Conservation (phyloP, 441 rosid genomes). For the Populus hybrid region DNA sequence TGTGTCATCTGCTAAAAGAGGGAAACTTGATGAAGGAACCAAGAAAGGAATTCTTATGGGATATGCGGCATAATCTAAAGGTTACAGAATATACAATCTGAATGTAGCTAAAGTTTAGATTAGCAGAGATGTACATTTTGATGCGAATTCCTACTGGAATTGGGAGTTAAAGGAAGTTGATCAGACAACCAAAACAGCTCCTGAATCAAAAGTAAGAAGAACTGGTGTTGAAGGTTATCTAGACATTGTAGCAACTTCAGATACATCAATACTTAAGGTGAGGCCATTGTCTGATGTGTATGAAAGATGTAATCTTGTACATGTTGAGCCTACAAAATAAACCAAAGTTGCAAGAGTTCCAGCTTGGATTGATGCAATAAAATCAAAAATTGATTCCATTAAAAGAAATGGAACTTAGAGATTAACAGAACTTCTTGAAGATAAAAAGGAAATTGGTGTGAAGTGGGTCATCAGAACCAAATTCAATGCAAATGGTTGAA, state of each 20-base stretch:
- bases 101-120: background rate
- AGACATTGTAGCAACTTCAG: background rate
- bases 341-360: background rate
- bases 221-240: background rate
- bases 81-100: background rate
- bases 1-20: background rate
- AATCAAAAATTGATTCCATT: background rate
- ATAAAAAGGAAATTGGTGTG: background rate
- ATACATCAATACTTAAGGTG: too few species aligned
- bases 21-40: background rate
- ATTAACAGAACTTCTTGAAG: background rate
- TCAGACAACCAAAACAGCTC: rapidly evolving
- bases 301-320: background rate
- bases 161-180: background rate
- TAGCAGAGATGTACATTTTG: background rate
- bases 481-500: background rate
- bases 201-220: background rate
- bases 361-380: background rate
- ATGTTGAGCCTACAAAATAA: background rate
- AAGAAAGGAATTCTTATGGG: background rate
- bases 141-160: background rate
- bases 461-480: background rate
- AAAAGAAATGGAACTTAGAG: background rate
- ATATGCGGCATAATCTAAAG: background rate
- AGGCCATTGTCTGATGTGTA: background rate